Evolutionary conservation across 2,329 filamentous ascomycete species (phyloP), one percentile per base, ranked within the genome.

Genomic region (Pseudogymnoascus sp.): DNA sequence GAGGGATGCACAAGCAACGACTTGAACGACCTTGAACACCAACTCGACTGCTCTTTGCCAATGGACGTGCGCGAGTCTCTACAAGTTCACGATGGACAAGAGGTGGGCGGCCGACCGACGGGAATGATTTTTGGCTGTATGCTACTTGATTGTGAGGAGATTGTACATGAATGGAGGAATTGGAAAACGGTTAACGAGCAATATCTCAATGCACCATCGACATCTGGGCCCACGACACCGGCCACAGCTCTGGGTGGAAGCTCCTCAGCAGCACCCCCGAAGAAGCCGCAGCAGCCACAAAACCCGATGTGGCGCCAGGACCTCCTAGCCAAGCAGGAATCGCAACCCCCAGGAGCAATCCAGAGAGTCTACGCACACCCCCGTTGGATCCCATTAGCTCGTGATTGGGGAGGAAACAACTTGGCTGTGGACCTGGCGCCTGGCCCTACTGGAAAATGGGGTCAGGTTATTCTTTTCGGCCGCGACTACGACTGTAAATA

Each of bases 401-500:
- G 94, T 69, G 94, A 99, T 75, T 99, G 94, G 94, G 94, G 94
- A 74, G 94, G 94, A 76, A 99, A 99, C 83, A 95, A 96, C 79
- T 82, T 99, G 71, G 93, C 92, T 16, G 85, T 97, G 56, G 94
- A 99, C 75, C 80, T 99, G 64, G 91, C 92, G 5, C 94, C 94
- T 21, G 94, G 94, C 2, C 91, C 93, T 8, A 84, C 84, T 56
- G 94, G 94, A 40, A 89, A 87, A 74, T 99, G 94, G 93, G 94
- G 94, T 62, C 94, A 99, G 75, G 86, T 99, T 68, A 96, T 99
- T 71, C 83, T 99, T 66, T 97, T 96, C 74, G 94, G 94, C 60
- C 91, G 94, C 65, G 94, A 99, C 77, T 99, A 96, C 76, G 94
- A 99, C 74, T 96, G 91, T 76, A 99, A 99, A 78, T 99, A 96